Evolutionary conservation across 257 asterid species (phyloP).

Genomic region (Salvia rosmarinus): DNA sequence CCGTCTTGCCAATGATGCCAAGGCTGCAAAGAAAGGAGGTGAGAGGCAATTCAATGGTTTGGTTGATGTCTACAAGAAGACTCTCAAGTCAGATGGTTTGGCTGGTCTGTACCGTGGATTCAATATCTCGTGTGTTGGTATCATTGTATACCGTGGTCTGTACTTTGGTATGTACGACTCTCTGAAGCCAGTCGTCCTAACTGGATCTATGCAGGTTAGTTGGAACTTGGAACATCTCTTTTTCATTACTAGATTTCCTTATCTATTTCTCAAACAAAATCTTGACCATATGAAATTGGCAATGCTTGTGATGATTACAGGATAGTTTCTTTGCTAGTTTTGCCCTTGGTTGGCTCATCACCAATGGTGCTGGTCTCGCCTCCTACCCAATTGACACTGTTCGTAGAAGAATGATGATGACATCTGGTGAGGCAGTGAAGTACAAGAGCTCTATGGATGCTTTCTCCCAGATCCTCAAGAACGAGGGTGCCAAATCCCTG

Average conservation of each 20-base stretch:
- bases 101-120: conserved; percentile 96
- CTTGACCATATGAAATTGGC: neutral
- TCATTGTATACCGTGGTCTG: conserved; percentile 84
- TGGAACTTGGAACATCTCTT: neutral
- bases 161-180: conserved; percentile 90
- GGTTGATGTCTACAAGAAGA: conserved; percentile 80
- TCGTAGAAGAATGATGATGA: conserved; percentile 97
- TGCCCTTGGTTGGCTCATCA: conserved; percentile 92
- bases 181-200: conserved; percentile 77
- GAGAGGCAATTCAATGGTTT: conserved; percentile 88
- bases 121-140: conserved; percentile 90
- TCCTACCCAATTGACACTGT: conserved; percentile 92
- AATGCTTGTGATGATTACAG: conserved; percentile 47
- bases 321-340: conserved; percentile 94
- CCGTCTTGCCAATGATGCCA: conserved; percentile 91
- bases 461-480: conserved; percentile 68
- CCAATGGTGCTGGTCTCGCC: conserved; percentile 93
- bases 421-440: conserved; percentile 94
- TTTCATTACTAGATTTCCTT: neutral
- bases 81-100: conserved; percentile 69
- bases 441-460: conserved; percentile 90
- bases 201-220: conserved; percentile 75
- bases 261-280: neutral
- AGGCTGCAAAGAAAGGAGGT: conserved; percentile 92
- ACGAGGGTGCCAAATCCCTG: conserved; percentile 78